A percentile compares a stretch with the other conserved stretches of the same genome.
Evolutionary conservation across 345 rosid species (phyloP).

Genomic region (Salix koriyanagi): DNA sequence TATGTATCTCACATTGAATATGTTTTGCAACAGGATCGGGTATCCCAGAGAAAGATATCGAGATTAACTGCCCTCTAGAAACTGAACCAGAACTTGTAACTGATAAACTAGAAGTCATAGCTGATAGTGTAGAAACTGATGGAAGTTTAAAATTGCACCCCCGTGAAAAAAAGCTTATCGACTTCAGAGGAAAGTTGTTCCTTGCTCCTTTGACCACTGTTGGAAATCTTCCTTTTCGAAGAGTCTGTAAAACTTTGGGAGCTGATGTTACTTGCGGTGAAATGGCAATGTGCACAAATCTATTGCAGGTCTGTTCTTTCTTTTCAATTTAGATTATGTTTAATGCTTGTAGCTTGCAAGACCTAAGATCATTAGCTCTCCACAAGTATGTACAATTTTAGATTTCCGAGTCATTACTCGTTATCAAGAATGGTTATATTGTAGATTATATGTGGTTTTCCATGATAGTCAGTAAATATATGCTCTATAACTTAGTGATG

Average conservation of each 20-base stretch:
- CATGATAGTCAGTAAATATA: not conserved
- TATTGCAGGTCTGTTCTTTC: slow-evolving; percentile 62
- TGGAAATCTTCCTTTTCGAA: slow-evolving; percentile 94
- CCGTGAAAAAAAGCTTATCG: slow-evolving; percentile 84
- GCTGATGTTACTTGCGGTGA: slow-evolving; percentile 95
- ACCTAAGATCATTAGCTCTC: not conserved
- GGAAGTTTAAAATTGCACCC: slow-evolving; percentile 55
- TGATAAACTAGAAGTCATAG: slow-evolving; percentile 4
- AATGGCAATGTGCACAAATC: slow-evolving; percentile 98
- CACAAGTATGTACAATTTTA: not conserved
- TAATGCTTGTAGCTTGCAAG: too few relatives aligned
- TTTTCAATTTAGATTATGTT: not conserved
- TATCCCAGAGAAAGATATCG: slow-evolving; percentile 29
- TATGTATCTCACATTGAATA: slow-evolving; percentile 10
- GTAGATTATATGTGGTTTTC: not conserved
- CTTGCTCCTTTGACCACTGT: slow-evolving; percentile 96
- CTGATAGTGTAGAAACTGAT: slow-evolving; percentile 48
- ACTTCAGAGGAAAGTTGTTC: slow-evolving; percentile 78
- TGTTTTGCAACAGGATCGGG: slow-evolving; percentile 34
- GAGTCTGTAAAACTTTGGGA: slow-evolving; percentile 87
- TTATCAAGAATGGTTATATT: not conserved
- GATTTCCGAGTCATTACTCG: not conserved
- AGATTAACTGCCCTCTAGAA: slow-evolving; percentile 18
- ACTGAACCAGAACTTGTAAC: slow-evolving; percentile 8
- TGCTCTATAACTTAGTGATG: not conserved